A percentile compares a stretch with the other conserved stretches of the same genome.
phyloP scores from a whole-genome alignment of 768 basidiomycete genomes.

The Russula olivacea region DNA sequence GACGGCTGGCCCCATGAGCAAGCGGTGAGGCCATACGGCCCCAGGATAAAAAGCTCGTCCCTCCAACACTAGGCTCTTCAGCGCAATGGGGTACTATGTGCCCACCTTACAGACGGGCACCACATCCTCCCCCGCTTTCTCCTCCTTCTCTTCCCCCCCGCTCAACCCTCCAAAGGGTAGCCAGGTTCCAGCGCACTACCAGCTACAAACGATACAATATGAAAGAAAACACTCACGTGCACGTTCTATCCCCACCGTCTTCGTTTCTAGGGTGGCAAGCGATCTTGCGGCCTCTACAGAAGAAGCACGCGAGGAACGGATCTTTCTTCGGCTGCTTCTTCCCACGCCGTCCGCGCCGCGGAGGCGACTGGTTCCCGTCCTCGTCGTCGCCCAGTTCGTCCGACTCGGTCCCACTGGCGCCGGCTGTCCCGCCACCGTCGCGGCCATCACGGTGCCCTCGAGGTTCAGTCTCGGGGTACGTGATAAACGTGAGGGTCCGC shows the following conservation, averaged over 20 bases:
- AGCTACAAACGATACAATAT: neutral
- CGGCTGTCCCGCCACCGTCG: neutral
- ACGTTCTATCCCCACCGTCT: slow-evolving; percentile 31
- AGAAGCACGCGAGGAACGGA: slow-evolving; percentile 36
- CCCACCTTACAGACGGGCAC: neutral
- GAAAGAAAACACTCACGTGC: slow-evolving; percentile 31
- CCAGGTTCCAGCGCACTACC: neutral
- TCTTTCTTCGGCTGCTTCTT: slow-evolving; percentile 33
- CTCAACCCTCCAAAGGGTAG: neutral
- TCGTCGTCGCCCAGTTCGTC: slow-evolving; percentile 9
- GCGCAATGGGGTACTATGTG: neutral
- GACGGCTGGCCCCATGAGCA: slow-evolving; percentile 8
- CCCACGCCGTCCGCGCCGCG: slow-evolving; percentile 29
- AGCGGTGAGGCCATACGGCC: neutral
- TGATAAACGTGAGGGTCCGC: slow-evolving; percentile 19
- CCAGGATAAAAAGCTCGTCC: slow-evolving; percentile 2
- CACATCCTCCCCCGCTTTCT: neutral
- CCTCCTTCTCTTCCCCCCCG: neutral
- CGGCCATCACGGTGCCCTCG: slow-evolving; percentile 1
- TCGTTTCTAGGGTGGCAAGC: slow-evolving; percentile 34
- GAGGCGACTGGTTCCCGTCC: slow-evolving; percentile 19
- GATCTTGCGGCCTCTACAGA: slow-evolving; percentile 39
- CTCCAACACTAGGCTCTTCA: neutral
- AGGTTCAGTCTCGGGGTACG: slow-evolving; percentile 16
- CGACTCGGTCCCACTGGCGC: neutral